A percentile compares a stretch with the other conserved stretches of the same genome.
Evolutionary conservation across 2,329 filamentous ascomycete genomes (phyloP).

Genomic region (Cladosporium sp.): DNA sequence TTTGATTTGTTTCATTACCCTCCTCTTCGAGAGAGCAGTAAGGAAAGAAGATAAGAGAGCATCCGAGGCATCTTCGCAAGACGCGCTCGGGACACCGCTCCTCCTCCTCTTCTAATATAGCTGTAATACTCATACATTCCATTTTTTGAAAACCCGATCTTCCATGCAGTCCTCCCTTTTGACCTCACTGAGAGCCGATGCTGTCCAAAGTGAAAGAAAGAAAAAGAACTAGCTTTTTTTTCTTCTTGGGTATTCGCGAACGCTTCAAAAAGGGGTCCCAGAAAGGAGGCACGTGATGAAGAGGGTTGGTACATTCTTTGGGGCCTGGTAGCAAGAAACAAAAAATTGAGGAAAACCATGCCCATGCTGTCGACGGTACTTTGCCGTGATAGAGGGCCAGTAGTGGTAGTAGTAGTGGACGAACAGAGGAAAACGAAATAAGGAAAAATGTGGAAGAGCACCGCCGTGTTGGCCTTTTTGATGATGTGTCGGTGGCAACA

Average conservation of each 20-base stretch:
- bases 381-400: neutral
- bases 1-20: neutral
- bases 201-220: neutral
- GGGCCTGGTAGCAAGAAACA: slow-evolving; percentile 3
- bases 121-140: slow-evolving; percentile 18
- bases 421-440: slow-evolving; percentile 8
- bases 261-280: neutral
- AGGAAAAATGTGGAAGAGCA: neutral
- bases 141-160: neutral
- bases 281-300: neutral
- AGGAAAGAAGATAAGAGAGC: neutral
- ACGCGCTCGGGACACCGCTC: neutral
- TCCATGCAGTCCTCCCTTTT: neutral
- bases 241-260: slow-evolving; percentile 5
- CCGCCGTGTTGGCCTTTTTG: slow-evolving; percentile 7
- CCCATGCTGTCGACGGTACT: neutral
- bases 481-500: slow-evolving; percentile 2
- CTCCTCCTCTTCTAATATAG: slow-evolving; percentile 7
- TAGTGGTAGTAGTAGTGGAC: neutral
- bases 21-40: neutral
- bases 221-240: slow-evolving; percentile 2
- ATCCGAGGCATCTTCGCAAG: neutral
- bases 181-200: neutral
- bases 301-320: slow-evolving; percentile 17
- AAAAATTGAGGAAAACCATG: slow-evolving; percentile 1